Conservation (phyloP, 495 filamentous ascomycete genomes). For the Aspergillus carlsbadensis region DNA sequence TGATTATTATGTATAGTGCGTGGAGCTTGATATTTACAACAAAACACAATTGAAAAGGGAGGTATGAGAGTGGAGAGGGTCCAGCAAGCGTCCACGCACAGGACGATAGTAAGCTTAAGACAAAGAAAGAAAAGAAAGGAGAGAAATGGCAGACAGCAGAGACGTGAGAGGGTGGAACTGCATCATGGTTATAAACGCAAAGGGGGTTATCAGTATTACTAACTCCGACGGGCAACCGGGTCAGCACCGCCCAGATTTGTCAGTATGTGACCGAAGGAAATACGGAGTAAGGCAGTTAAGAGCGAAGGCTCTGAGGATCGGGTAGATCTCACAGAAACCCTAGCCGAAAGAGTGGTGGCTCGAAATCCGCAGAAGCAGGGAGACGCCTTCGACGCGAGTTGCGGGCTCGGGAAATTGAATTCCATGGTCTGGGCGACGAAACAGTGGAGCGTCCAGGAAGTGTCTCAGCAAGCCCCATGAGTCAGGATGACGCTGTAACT, state of each 20-base stretch:
- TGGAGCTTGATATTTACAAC: conserved; percentile 3
- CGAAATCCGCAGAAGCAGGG: neutral
- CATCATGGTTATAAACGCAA: conserved; percentile 12
- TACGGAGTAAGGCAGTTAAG: neutral
- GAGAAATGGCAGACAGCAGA: neutral
- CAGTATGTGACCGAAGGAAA: conserved; percentile 8
- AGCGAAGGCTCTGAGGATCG: neutral
- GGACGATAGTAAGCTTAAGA: conserved; percentile 4
- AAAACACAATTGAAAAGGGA: neutral
- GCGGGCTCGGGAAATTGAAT: no score
- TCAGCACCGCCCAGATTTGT: conserved; percentile 7
- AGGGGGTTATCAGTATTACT: conserved; percentile 4
- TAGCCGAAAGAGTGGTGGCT: neutral
- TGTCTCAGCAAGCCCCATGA: neutral
- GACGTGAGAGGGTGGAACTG: neutral
- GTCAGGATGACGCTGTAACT: neutral
- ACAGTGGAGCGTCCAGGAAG: neutral
- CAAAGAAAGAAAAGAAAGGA: neutral
- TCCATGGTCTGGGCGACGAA: neutral
- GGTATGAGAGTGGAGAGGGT: conserved; percentile 5
- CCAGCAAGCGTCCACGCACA: neutral
- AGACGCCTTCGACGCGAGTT: neutral
- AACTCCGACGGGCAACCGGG: neutral
- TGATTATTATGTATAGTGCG: conserved; percentile 7
- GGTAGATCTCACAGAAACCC: neutral